Conservation (phyloP, 306 rosid genomes). For the Neltuma alba region DNA sequence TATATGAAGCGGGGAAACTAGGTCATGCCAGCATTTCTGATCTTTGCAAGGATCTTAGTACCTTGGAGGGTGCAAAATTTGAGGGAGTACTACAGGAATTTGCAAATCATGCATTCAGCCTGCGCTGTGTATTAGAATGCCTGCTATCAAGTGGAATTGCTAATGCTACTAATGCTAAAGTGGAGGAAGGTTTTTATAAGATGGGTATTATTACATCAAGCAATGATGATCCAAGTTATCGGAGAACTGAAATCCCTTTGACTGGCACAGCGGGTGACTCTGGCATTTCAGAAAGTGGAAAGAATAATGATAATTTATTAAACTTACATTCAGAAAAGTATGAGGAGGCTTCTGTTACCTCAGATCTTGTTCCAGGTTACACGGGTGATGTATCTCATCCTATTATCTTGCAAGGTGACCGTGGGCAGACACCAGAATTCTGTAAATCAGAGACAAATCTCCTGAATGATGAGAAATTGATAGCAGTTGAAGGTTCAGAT, state of each 20-base stretch:
- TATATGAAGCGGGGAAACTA: slow-evolving; percentile 94
- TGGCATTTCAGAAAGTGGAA: slow-evolving; percentile 36
- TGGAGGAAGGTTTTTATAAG: slow-evolving; percentile 48
- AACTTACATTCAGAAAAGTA: slow-evolving; percentile 39
- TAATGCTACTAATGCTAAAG: slow-evolving; percentile 34
- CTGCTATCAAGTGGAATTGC: slow-evolving; percentile 79
- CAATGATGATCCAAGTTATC: slow-evolving; percentile 48
- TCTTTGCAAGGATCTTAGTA: slow-evolving; percentile 92
- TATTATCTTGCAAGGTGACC: slow-evolving; percentile 45
- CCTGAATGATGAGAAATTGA: slow-evolving; percentile 46
- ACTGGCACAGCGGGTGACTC: slow-evolving; percentile 41
- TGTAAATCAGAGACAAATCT: slow-evolving; percentile 41
- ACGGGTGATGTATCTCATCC: slow-evolving; percentile 43
- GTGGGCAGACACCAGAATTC: slow-evolving; percentile 38
- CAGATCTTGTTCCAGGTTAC: slow-evolving; percentile 45
- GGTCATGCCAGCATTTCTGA: slow-evolving; percentile 90
- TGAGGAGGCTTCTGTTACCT: slow-evolving; percentile 45
- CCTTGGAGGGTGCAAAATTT: slow-evolving; percentile 81
- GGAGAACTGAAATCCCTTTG: slow-evolving; percentile 47
- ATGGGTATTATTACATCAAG: slow-evolving; percentile 48
- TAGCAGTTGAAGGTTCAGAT: slow-evolving; percentile 54
- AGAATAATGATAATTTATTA: slow-evolving; percentile 37
- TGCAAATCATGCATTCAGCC: slow-evolving; percentile 96
- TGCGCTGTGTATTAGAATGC: slow-evolving; percentile 90
- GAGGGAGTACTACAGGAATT: slow-evolving; percentile 97